Base-by-base conservation (phyloP, 345 rosid genomes). In the Durio zibethinus region DNA sequence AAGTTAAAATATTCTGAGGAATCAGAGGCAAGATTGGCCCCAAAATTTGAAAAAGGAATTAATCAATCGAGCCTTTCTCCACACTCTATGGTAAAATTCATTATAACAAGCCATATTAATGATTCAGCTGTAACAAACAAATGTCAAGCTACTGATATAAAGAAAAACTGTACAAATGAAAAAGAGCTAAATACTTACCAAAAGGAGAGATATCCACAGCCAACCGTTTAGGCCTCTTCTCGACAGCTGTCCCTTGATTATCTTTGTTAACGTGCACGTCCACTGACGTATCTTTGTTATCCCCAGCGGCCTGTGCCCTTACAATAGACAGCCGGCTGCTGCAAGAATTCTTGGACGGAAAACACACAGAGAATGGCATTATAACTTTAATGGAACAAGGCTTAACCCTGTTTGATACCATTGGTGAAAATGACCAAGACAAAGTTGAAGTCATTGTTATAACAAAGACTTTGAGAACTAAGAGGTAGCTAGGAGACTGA, bases 201-300 rank as follows among this genome's bases (percentile, higher is more conserved):
- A 89, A 88, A 71, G 97, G 91, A 40, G 93, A 89, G 54, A 88
- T 56, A n/a, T 89, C 91, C 74, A 80, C 20, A 10, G 90, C 83
- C 83, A 67, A 33, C 14, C 85, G 84, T 38, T 78, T 83, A 27
- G 94, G 93, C 68, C 75, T 79, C 78, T 76, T 85, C 80, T 90
- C 87, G 3, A 84, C 86, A 7, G 83, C 84, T 15, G 82, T 78
- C 72, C 84, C 85, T 73, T 79, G 88, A 27, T 80, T 79, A 0
- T 83, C 85, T 69, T 84, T 64, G 25, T 81, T 78, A 72, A 81
- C 86, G 0, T 88, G 84, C 50, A 93, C 93, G 75, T 89, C 95
- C 45, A 84, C 80, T 2, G 90, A 81, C 16, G 84, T 80, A 16
- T 87, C 90, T 78, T 82, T 83, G 50, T 71, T 66, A 7, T 88